These are phyloP conservation scores for Multifurca ochricompacta DNA, from an alignment of 768 basidiomycete genomes.

Conservation along the genomic window DNA sequence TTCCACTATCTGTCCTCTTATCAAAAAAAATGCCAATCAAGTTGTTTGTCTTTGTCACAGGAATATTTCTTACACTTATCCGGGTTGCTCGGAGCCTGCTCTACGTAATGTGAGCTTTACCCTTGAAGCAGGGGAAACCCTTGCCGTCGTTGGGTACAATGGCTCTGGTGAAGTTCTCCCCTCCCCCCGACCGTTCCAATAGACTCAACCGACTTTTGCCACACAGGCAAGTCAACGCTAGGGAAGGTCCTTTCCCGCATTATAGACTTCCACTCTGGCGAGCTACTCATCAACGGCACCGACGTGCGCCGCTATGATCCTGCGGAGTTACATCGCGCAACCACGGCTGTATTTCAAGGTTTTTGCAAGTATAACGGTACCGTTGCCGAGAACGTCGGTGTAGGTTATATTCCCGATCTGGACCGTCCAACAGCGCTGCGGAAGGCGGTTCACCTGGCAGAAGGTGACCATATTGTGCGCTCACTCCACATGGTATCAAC, in stretches of 20 bases:
- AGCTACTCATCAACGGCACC: conserved; percentile 59
- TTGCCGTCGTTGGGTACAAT: conserved; percentile 82
- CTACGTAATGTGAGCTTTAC: conserved; percentile 62
- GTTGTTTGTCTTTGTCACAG: conserved; percentile 26
- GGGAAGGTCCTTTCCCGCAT: conserved; percentile 76
- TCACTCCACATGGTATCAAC: conserved; percentile 64
- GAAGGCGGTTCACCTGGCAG: conserved; percentile 62
- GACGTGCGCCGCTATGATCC: conserved; percentile 62
- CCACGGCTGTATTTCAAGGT: conserved; percentile 79
- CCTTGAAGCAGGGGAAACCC: conserved; percentile 65
- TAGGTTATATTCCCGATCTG: conserved; percentile 65
- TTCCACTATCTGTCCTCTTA: not conserved
- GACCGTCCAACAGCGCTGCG: conserved; percentile 48
- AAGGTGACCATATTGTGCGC: conserved; percentile 58
- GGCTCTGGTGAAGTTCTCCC: conserved; percentile 54
- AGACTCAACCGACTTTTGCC: not conserved
- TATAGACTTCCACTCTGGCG: conserved; percentile 64
- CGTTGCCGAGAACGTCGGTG: conserved; percentile 77
- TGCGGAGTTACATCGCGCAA: conserved; percentile 61
- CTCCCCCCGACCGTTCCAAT: not conserved
- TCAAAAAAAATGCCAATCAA: not conserved
- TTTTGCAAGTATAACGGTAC: conserved; percentile 76
- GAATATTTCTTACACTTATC: conserved; percentile 70
- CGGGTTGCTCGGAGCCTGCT: conserved; percentile 59
- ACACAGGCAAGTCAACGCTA: conserved; percentile 76